Conservation (phyloP, 768 basidiomycete genomes). For the Lanmaoa pseudosensibilis region DNA sequence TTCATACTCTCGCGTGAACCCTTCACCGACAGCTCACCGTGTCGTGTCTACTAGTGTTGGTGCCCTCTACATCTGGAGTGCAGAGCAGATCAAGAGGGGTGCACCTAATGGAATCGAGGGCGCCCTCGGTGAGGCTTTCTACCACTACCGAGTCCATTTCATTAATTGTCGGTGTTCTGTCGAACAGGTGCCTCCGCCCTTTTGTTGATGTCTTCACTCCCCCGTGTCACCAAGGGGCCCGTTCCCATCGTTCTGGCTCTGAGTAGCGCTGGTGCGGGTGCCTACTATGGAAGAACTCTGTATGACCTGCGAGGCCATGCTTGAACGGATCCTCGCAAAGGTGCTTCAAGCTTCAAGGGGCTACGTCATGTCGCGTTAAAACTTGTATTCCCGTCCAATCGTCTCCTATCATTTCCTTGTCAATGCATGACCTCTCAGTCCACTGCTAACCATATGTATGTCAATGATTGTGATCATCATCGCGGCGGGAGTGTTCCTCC, state of each 20-base stretch:
- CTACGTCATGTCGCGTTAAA: not conserved
- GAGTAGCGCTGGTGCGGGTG: slow-evolving; percentile 57
- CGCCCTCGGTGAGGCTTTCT: slow-evolving; percentile 61
- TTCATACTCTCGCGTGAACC: not conserved
- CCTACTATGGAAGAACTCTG: slow-evolving; percentile 67
- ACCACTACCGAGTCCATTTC: not conserved
- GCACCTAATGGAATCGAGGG: slow-evolving; percentile 72
- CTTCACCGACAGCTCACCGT: not conserved
- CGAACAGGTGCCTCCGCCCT: slow-evolving; percentile 70
- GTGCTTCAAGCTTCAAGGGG: not conserved
- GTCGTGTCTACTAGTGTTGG: slow-evolving; percentile 60
- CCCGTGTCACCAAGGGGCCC: slow-evolving; percentile 71
- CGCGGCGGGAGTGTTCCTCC: not conserved
- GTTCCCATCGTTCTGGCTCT: slow-evolving; percentile 63
- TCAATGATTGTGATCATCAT: slow-evolving; percentile 1
- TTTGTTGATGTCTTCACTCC: slow-evolving; percentile 71
- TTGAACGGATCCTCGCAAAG: slow-evolving; percentile 2
- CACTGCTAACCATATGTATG: not conserved
- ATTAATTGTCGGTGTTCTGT: not conserved
- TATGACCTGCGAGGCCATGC: slow-evolving; percentile 35
- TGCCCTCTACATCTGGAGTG: slow-evolving; percentile 76
- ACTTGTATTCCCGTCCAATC: slow-evolving; percentile 8
- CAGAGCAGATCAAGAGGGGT: slow-evolving; percentile 71
- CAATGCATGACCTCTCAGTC: not conserved
- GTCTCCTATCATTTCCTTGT: not conserved